phyloP scores from a whole-genome alignment of 768 basidiomycete genomes.

The Hysterangium stoloniferum region DNA sequence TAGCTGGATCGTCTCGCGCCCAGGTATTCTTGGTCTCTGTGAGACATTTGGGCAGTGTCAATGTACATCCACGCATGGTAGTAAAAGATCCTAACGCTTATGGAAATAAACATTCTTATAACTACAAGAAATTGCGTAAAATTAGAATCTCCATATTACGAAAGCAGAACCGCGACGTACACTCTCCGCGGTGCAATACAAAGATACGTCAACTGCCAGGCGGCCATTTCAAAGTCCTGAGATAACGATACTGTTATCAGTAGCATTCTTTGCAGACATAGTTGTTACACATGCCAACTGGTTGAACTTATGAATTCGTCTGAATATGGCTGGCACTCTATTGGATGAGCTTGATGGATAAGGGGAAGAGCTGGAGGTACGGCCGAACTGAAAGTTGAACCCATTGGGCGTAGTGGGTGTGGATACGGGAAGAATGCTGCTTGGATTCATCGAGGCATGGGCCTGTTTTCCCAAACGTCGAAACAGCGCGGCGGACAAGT shows the following conservation, averaged over 20 bases:
- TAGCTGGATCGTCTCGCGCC: slow-evolving; percentile 96
- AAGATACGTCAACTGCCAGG: slow-evolving; percentile 92
- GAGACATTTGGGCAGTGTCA: slow-evolving; percentile 2
- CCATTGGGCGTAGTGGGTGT: not conserved
- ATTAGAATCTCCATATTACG: too few species aligned
- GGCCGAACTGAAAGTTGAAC: not conserved
- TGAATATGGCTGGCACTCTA: slow-evolving; percentile 74
- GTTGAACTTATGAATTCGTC: slow-evolving; percentile 70
- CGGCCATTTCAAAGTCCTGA: slow-evolving; percentile 94
- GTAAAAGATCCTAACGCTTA: slow-evolving; percentile 56
- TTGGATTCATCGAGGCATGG: slow-evolving; percentile 4
- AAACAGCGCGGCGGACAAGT: not conserved
- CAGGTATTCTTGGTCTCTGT: slow-evolving; percentile 96
- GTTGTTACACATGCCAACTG: slow-evolving; percentile 59
- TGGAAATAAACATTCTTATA: slow-evolving; percentile 98
- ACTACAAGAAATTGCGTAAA: slow-evolving; percentile 32
- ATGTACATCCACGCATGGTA: not conserved
- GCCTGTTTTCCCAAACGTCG: not conserved
- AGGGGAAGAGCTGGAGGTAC: too few species aligned
- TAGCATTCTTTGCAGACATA: not conserved
- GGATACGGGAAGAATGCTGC: not conserved
- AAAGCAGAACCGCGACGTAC: slow-evolving; percentile 33
- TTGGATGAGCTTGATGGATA: slow-evolving; percentile 30
- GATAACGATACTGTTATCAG: slow-evolving; percentile 4
- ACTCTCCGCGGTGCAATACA: slow-evolving; percentile 90